phyloP scores from a whole-genome alignment of 2,329 filamentous ascomycete species.

The Paraphoma chrysanthemicola region DNA sequence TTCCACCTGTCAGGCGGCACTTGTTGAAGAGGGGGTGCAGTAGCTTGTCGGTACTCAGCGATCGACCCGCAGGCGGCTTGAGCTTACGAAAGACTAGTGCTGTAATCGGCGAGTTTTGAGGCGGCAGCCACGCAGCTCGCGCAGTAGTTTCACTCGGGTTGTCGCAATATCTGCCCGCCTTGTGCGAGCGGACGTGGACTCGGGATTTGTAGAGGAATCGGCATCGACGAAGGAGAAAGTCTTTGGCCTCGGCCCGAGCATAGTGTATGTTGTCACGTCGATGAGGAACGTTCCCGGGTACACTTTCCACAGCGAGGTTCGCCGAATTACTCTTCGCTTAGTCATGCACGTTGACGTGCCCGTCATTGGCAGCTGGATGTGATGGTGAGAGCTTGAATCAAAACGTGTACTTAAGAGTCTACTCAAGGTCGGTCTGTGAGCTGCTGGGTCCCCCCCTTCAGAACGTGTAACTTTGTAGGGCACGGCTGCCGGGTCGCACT shows the following conservation, averaged over 20 bases:
- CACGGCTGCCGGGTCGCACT: neutral
- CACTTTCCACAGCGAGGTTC: no score
- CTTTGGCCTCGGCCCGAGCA: neutral
- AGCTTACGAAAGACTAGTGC: neutral
- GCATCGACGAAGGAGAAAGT: neutral
- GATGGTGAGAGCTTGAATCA: no score
- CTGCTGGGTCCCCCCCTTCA: no score
- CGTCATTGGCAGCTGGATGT: neutral
- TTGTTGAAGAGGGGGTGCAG: neutral
- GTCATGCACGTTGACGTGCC: neutral
- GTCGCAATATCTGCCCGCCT: neutral
- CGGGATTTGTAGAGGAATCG: neutral
- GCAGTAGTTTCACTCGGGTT: neutral
- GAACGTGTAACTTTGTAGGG: no score
- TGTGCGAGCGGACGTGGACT: neutral
- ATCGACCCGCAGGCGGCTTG: constrained; percentile 7
- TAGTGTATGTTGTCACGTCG: neutral
- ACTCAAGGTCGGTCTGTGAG: no score
- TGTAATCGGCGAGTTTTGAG: neutral
- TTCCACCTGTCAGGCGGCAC: neutral
- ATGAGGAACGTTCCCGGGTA: neutral
- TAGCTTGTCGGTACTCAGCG: neutral
- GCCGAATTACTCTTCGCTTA: no score
- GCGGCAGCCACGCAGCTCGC: neutral
- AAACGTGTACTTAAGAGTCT: no score